phyloP scores from a whole-genome alignment of 2,329 filamentous ascomycete genomes.

The Madurella fahalii region DNA sequence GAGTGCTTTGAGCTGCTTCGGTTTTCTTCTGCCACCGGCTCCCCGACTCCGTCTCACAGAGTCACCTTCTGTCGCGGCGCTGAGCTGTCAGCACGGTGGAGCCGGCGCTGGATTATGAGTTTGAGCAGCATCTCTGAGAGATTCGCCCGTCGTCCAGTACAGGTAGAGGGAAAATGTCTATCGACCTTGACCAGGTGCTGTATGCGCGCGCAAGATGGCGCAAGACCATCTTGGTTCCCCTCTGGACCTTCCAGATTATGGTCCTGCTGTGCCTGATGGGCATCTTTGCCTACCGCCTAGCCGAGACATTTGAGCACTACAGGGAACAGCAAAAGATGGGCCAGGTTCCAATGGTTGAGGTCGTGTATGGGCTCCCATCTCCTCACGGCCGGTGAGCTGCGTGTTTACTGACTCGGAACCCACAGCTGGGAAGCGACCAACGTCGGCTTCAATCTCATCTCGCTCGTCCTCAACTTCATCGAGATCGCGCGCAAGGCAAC shows the following conservation, averaged over 20 bases:
- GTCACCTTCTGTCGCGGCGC: neutral
- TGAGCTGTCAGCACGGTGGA: neutral
- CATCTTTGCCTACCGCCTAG: constrained; percentile 51
- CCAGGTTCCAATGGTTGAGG: constrained; percentile 41
- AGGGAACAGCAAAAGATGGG: constrained; percentile 38
- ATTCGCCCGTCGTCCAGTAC: neutral
- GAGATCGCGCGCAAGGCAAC: constrained; percentile 45
- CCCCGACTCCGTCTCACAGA: neutral
- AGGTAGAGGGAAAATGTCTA: constrained; percentile 20
- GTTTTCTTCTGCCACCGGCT: neutral
- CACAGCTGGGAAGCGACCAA: constrained; percentile 52
- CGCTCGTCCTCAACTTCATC: constrained; percentile 43
- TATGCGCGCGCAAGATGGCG: constrained; percentile 52
- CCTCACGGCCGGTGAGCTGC: neutral
- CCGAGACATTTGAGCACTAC: constrained; percentile 42
- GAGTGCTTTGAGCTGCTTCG: neutral
- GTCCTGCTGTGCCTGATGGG: constrained; percentile 46
- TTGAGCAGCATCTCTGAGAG: neutral
- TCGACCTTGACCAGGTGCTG: constrained; percentile 47
- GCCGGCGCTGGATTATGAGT: neutral
- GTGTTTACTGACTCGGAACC: neutral
- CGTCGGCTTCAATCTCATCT: constrained; percentile 45
- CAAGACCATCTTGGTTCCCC: constrained; percentile 43
- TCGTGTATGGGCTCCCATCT: constrained; percentile 40
- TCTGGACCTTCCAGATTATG: constrained; percentile 47